phyloP scores from a whole-genome alignment of 306 rosid genomes.

The Medicago ruthenica region DNA sequence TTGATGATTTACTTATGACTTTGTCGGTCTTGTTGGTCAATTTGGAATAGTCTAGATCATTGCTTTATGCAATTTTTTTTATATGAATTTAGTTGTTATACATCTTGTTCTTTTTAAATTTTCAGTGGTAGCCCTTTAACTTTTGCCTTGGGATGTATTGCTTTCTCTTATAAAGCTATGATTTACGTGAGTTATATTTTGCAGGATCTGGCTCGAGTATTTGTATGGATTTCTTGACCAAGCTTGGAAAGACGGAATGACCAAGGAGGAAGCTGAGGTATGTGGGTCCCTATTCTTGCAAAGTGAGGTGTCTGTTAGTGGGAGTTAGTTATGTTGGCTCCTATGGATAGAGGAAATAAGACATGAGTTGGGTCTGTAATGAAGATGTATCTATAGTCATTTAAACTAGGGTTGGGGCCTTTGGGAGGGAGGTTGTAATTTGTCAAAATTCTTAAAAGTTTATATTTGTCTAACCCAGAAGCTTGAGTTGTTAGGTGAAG shows the following conservation, averaged over 20 bases:
- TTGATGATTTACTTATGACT: constrained; percentile 2
- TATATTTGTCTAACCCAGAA: neutral
- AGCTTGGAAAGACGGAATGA: constrained; percentile 99
- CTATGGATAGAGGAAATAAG: neutral
- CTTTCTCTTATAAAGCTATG: constrained; percentile 17
- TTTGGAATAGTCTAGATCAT: neutral
- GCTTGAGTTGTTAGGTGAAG: neutral
- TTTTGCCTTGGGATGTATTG: constrained; percentile 5
- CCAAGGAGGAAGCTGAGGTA: constrained; percentile 98
- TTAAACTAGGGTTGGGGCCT: neutral
- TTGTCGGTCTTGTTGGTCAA: constrained; percentile 21
- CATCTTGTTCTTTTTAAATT: neutral
- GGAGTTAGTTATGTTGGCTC: neutral
- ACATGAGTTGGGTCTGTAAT: neutral
- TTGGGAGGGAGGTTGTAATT: neutral
- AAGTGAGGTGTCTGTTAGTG: neutral
- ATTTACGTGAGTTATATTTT: constrained; percentile 34
- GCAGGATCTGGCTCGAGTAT: constrained; percentile 98
- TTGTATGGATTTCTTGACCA: constrained; percentile 95
- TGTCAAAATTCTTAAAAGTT: neutral
- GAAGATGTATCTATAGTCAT: neutral
- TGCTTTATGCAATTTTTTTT: constrained; percentile 16
- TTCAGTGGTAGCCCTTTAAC: constrained; percentile 3
- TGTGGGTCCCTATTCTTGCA: constrained; percentile 36
- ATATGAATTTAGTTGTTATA: constrained; percentile 2